These are phyloP conservation scores for Cercospora nicotianae DNA, from an alignment of 2,329 filamentous ascomycete species.

Conservation along the genomic window DNA sequence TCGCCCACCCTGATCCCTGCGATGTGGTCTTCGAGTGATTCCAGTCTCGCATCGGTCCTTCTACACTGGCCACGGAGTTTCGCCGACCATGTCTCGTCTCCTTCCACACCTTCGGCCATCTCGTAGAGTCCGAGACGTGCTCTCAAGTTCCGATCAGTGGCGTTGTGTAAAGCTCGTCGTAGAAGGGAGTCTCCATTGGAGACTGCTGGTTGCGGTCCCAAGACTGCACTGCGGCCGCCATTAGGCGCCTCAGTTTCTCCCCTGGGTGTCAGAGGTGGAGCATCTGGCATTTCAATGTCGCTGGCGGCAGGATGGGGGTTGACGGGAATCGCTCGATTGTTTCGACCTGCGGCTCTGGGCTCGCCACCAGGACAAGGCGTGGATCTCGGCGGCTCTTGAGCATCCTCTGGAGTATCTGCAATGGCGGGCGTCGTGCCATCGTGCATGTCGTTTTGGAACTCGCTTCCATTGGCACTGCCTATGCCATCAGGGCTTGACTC, in stretches of 20 bases:
- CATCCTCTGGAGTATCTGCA: background rate
- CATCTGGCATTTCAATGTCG: conserved; percentile 6
- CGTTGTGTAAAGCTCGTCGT: background rate
- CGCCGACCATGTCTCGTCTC: background rate
- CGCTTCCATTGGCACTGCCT: background rate
- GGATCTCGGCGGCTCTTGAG: background rate
- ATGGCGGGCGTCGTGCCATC: conserved; percentile 5
- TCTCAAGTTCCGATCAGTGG: background rate
- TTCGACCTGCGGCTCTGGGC: background rate
- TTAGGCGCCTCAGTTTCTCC: background rate
- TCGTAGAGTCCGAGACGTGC: background rate
- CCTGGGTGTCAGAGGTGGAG: background rate
- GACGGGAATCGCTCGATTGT: background rate
- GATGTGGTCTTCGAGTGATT: background rate
- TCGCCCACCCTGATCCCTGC: background rate
- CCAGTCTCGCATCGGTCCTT: background rate
- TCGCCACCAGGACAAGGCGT: conserved; percentile 1
- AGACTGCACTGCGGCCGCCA: background rate
- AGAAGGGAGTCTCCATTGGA: background rate
- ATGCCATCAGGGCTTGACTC: background rate
- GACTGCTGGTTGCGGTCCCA: background rate
- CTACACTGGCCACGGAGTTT: background rate
- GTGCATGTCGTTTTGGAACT: background rate
- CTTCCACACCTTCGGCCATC: background rate
- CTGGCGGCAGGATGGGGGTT: background rate